Conservation (phyloP, 345 rosid species). For the Euphorbia tirucalli region DNA sequence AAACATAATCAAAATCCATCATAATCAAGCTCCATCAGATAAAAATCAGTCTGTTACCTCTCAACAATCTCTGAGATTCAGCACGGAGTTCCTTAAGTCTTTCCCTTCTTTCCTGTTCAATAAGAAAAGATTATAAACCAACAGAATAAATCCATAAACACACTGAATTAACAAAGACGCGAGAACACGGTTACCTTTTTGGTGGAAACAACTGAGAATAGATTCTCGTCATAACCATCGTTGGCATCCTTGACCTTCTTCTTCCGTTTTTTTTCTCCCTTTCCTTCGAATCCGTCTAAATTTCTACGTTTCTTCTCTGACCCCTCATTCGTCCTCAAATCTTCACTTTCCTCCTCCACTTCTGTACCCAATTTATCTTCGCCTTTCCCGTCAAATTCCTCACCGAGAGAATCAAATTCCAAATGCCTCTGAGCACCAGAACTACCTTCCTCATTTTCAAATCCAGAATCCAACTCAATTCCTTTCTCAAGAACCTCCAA, state of each 20-base stretch:
- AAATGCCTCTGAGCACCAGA: slow-evolving; percentile 39
- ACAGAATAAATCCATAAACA: neutral
- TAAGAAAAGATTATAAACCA: neutral
- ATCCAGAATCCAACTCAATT: slow-evolving; percentile 27
- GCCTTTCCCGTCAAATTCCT: slow-evolving; percentile 26
- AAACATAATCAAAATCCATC: neutral
- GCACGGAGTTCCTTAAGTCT: slow-evolving; percentile 59
- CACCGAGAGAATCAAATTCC: slow-evolving; percentile 43
- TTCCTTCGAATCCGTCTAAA: neutral
- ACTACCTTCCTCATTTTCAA: slow-evolving; percentile 25
- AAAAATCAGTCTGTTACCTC: slow-evolving; percentile 43
- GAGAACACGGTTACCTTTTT: slow-evolving; percentile 44
- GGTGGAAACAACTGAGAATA: slow-evolving; percentile 30
- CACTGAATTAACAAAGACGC: neutral
- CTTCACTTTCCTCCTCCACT: slow-evolving; percentile 19
- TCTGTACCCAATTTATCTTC: slow-evolving; percentile 24
- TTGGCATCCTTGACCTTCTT: slow-evolving; percentile 30
- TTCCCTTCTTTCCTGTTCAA: slow-evolving; percentile 67
- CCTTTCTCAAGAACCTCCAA: slow-evolving; percentile 32
- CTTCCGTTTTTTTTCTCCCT: slow-evolving; percentile 25
- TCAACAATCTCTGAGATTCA: slow-evolving; percentile 81
- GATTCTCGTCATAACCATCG: slow-evolving; percentile 34
- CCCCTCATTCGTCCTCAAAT: slow-evolving; percentile 11
- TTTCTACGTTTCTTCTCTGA: slow-evolving; percentile 23
- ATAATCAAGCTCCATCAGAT: neutral